Conservation (phyloP, 345 rosid genomes). For the Rhodamnia rubescens region DNA sequence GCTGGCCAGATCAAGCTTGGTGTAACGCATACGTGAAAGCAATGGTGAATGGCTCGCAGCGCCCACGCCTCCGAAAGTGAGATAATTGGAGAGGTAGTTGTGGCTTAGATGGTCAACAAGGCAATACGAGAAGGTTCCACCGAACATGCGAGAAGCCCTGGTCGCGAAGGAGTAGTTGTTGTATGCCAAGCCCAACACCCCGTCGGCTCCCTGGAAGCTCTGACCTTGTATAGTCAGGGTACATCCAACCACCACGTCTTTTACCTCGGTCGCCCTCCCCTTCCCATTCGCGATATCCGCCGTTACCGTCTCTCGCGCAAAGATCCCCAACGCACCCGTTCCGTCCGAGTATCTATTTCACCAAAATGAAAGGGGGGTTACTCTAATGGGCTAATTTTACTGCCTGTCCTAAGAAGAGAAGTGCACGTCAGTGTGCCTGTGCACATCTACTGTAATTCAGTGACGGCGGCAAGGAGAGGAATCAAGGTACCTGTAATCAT, state of each 20-base stretch:
- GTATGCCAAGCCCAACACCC: slow-evolving; percentile 45
- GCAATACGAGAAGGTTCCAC: slow-evolving; percentile 49
- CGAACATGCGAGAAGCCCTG: slow-evolving; percentile 15
- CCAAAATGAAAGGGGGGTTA: background rate
- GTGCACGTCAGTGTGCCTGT: background rate
- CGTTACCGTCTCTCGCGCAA: slow-evolving; percentile 43
- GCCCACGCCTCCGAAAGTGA: slow-evolving; percentile 26
- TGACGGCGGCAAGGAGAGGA: background rate
- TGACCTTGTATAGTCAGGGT: slow-evolving; percentile 20
- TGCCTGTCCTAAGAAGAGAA: background rate
- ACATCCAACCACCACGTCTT: slow-evolving; percentile 36
- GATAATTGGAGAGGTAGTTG: slow-evolving; percentile 34
- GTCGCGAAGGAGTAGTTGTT: slow-evolving; percentile 31
- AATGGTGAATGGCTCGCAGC: background rate
- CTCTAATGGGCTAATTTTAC: background rate
- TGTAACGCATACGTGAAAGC: slow-evolving; percentile 6
- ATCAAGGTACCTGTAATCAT: slow-evolving; percentile 37
- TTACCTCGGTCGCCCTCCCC: slow-evolving; percentile 15
- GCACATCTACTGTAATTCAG: background rate
- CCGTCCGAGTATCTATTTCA: slow-evolving; percentile 31
- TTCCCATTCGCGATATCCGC: slow-evolving; percentile 4
- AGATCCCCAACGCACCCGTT: slow-evolving; percentile 30
- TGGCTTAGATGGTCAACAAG: slow-evolving; percentile 46
- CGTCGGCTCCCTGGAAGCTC: slow-evolving; percentile 28
- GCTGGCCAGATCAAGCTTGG: slow-evolving; percentile 28